Evolutionary conservation across 495 filamentous ascomycete species (phyloP).

Genomic region (Penicillium goetzii): DNA sequence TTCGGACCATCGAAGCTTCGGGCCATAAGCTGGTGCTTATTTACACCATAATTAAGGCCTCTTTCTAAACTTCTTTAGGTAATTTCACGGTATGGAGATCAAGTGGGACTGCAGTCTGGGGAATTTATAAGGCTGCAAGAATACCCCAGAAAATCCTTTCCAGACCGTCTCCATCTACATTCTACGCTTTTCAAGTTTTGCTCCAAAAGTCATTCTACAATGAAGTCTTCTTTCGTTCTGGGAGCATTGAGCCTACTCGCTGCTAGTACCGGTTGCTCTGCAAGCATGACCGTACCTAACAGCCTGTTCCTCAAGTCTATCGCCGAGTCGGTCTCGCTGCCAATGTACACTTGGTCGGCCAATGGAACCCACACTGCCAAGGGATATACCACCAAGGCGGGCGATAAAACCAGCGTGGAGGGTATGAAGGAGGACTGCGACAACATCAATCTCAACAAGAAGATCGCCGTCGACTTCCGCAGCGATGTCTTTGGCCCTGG

Average conservation of each 20-base stretch:
- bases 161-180: not conserved
- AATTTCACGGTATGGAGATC: not conserved
- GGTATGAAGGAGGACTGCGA: conserved; percentile 34
- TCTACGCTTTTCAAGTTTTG: not conserved
- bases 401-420: conserved; percentile 16
- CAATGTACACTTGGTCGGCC: conserved; percentile 34
- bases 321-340: conserved; percentile 26
- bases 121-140: conserved; percentile 16
- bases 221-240: conserved; percentile 19
- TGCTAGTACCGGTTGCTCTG: conserved; percentile 16
- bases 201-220: conserved; percentile 7
- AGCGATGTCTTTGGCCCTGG: conserved; percentile 32
- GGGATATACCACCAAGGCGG: conserved; percentile 28
- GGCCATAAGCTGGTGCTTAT: not conserved
- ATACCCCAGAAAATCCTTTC: not conserved
- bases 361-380: conserved; percentile 35
- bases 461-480: conserved; percentile 33
- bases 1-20: conserved; percentile 9
- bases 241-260: conserved; percentile 18
- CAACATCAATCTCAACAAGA: conserved; percentile 37
- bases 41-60: conserved; percentile 22
- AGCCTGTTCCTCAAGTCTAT: conserved; percentile 25
- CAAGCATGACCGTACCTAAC: conserved; percentile 21
- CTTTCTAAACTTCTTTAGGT: conserved; percentile 11
- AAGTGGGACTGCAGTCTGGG: conserved; percentile 14